These are phyloP conservation scores for Penicillium sp. DNA, from an alignment of 2,329 filamentous ascomycete species.

Conservation along the genomic window DNA sequence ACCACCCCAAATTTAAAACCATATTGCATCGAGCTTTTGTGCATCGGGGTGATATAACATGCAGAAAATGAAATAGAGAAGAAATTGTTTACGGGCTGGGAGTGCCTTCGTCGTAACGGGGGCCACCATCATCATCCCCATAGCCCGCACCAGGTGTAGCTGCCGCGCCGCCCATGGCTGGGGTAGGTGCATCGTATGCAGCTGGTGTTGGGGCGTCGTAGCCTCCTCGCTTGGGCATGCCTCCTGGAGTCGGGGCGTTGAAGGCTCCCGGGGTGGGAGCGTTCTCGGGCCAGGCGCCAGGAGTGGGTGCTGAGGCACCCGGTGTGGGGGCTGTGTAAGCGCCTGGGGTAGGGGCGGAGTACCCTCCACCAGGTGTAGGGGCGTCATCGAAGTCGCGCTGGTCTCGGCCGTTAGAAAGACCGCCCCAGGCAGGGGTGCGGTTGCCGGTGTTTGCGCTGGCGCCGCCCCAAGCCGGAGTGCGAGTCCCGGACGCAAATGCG, in stretches of 20 bases:
- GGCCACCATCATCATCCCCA: constrained; percentile 40
- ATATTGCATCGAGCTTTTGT: constrained; percentile 14
- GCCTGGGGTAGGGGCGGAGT: constrained; percentile 64
- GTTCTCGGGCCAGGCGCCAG: constrained; percentile 42
- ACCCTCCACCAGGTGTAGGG: constrained; percentile 64
- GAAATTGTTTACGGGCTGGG: constrained; percentile 34
- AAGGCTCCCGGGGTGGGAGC: constrained; percentile 46
- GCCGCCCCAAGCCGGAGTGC: constrained; percentile 67
- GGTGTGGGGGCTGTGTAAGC: constrained; percentile 61
- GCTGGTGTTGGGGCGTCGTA: constrained; percentile 25
- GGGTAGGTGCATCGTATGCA: constrained; percentile 48
- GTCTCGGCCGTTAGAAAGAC: constrained; percentile 24
- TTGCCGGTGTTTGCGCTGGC: constrained; percentile 46
- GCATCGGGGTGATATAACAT: constrained; percentile 11
- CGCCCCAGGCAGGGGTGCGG: constrained; percentile 45
- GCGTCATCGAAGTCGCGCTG: constrained; percentile 60
- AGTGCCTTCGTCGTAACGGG: constrained; percentile 43
- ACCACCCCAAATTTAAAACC: constrained; percentile 14
- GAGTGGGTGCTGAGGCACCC: constrained; percentile 58
- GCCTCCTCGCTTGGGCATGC: constrained; percentile 25
- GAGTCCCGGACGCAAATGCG: constrained; percentile 63
- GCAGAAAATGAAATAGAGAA: background rate
- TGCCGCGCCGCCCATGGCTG: constrained; percentile 38
- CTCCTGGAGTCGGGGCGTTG: constrained; percentile 43
- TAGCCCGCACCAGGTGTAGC: constrained; percentile 39